Percentiles rank a stretch among this genome's conserved stretches.
These are phyloP conservation scores for Termitomyces titanicus DNA, from an alignment of 768 basidiomycete species.

Conservation along the genomic window DNA sequence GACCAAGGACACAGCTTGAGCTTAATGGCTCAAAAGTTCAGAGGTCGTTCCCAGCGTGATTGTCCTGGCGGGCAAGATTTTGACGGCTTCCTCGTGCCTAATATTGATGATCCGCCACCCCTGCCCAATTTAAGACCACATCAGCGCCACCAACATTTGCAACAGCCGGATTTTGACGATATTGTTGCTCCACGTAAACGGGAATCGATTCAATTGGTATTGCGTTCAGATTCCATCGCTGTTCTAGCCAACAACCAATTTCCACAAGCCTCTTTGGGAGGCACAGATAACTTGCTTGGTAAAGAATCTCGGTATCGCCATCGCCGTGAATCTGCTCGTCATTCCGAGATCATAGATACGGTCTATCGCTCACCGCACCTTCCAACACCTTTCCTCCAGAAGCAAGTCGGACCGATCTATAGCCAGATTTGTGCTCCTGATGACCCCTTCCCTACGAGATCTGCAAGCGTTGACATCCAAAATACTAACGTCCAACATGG, in stretches of 20 bases:
- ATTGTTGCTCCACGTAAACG: constrained; percentile 9
- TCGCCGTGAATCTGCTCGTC: constrained; percentile 7
- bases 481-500: too few relatives aligned
- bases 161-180: not conserved
- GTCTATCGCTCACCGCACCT: not conserved
- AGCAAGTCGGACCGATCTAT: too few relatives aligned
- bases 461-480: too few relatives aligned
- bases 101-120: constrained; percentile 39
- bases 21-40: constrained; percentile 6
- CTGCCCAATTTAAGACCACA: constrained; percentile 19
- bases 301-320: not conserved
- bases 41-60: constrained; percentile 1
- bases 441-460: too few relatives aligned
- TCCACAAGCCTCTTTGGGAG: too few relatives aligned
- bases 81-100: constrained; percentile 13
- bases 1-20: constrained; percentile 10
- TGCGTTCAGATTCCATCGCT: too few relatives aligned
- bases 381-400: not conserved
- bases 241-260: not conserved
- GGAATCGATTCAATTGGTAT: too few relatives aligned
- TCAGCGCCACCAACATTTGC: constrained; percentile 12
- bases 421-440: too few relatives aligned
- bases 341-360: not conserved
- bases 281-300: not conserved
- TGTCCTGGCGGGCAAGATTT: not conserved